Evolutionary conservation across 208 protist species (phyloP).

Genomic region (Leishmania arabica): DNA sequence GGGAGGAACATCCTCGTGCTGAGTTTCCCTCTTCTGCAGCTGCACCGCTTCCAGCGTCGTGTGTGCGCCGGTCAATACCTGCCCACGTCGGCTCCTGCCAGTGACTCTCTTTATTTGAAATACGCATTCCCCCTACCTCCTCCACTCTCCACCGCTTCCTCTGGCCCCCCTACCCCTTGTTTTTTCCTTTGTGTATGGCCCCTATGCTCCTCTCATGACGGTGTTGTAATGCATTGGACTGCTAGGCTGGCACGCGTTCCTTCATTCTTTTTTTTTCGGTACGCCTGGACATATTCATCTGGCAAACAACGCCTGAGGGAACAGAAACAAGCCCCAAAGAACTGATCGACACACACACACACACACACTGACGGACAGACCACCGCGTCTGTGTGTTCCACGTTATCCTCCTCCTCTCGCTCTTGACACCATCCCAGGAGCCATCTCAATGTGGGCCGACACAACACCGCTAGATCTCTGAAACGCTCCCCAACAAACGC

Average conservation of each 20-base stretch:
- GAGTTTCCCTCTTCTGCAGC: neutral
- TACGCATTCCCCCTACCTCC: no score
- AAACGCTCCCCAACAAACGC: no score
- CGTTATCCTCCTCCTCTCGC: neutral
- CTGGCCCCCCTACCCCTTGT: neutral
- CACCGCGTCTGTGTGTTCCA: neutral
- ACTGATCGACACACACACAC: neutral
- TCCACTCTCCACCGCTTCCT: neutral
- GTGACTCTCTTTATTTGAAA: neutral
- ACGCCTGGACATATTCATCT: no score
- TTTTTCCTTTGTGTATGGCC: neutral
- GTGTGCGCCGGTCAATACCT: neutral
- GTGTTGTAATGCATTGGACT: neutral
- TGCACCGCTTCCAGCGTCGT: neutral
- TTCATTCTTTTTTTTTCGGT: no score
- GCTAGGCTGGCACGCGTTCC: neutral
- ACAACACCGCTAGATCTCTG: no score
- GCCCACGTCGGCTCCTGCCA: neutral
- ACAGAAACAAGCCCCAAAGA: neutral
- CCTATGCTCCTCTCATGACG: no score
- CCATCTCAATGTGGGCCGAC: no score
- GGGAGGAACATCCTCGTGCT: neutral
- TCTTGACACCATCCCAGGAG: neutral
- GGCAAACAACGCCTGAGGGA: neutral
- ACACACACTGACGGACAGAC: neutral